phyloP scores from a whole-genome alignment of 345 rosid species.

The Eucalyptus caleyi region DNA sequence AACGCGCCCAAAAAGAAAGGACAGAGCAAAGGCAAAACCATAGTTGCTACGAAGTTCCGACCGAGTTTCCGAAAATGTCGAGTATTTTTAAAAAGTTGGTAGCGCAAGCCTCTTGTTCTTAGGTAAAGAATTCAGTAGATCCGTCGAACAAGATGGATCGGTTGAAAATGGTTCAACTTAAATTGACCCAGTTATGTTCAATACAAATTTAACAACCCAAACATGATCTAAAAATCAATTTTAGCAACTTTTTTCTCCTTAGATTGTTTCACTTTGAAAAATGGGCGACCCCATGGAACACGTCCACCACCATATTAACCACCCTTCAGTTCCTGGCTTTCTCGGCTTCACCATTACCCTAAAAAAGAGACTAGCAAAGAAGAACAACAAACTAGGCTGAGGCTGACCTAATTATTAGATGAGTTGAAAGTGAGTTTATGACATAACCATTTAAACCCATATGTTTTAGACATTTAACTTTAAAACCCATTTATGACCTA shows the following conservation, averaged over 20 bases:
- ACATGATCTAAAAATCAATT: fast-evolving
- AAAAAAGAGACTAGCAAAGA: background rate
- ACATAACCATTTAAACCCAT: background rate
- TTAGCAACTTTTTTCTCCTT: background rate
- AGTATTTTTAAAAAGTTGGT: background rate
- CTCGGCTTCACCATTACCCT: background rate
- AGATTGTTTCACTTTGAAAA: background rate
- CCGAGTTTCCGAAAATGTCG: background rate
- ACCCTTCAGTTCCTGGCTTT: background rate
- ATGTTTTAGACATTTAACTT: too few relatives aligned
- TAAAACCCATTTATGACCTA: background rate
- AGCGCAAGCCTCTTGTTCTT: background rate
- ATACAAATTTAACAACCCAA: background rate
- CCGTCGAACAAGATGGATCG: fast-evolving
- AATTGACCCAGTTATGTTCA: too few relatives aligned
- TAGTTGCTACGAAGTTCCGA: background rate
- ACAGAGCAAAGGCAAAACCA: background rate
- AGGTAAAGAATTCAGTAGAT: too few relatives aligned
- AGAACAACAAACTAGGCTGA: background rate
- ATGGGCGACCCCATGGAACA: background rate
- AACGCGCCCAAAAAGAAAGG: background rate
- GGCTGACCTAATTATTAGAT: too few relatives aligned
- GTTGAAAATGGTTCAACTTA: too few relatives aligned
- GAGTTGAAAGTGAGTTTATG: background rate
- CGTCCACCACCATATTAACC: background rate